Percentiles rank a stretch among this genome's conserved stretches.
phyloP scores from a whole-genome alignment of 2,329 filamentous ascomycete genomes.

The Sporothrix brasiliensis region DNA sequence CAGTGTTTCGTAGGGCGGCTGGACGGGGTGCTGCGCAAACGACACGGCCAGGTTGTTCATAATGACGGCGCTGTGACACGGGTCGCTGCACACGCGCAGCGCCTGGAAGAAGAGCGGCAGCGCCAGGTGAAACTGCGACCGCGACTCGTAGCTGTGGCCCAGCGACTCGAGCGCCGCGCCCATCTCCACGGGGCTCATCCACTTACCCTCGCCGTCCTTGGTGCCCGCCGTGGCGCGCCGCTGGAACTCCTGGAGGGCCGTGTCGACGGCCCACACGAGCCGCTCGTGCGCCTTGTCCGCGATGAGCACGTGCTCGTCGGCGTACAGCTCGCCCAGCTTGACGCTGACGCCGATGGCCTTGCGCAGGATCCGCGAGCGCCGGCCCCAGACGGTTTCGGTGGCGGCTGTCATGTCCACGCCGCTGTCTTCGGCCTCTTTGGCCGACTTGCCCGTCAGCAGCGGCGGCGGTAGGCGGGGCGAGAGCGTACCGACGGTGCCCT shows the following conservation, averaged over 20 bases:
- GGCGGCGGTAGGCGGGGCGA: conserved; percentile 30
- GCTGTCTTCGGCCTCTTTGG: background rate
- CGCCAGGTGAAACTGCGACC: conserved; percentile 76
- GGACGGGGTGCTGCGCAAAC: conserved; percentile 67
- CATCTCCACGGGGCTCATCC: conserved; percentile 71
- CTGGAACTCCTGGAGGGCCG: conserved; percentile 72
- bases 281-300: conserved; percentile 72
- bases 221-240: conserved; percentile 68
- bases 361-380: conserved; percentile 68
- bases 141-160: conserved; percentile 73
- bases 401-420: background rate
- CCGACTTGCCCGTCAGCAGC: conserved; percentile 7
- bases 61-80: conserved; percentile 78
- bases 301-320: conserved; percentile 73
- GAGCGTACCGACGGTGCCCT: background rate
- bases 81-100: conserved; percentile 65
- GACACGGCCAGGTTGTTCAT: conserved; percentile 83
- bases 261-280: conserved; percentile 80
- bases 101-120: conserved; percentile 87
- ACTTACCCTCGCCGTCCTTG: conserved; percentile 69
- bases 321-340: conserved; percentile 84
- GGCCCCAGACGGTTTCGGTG: conserved; percentile 57
- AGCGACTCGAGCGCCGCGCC: conserved; percentile 76
- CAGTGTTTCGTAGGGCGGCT: conserved; percentile 42
- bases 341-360: conserved; percentile 76